Evolutionary conservation across 169 alveolate genomes (phyloP).

Genomic region (Eimeria praecox): DNA sequence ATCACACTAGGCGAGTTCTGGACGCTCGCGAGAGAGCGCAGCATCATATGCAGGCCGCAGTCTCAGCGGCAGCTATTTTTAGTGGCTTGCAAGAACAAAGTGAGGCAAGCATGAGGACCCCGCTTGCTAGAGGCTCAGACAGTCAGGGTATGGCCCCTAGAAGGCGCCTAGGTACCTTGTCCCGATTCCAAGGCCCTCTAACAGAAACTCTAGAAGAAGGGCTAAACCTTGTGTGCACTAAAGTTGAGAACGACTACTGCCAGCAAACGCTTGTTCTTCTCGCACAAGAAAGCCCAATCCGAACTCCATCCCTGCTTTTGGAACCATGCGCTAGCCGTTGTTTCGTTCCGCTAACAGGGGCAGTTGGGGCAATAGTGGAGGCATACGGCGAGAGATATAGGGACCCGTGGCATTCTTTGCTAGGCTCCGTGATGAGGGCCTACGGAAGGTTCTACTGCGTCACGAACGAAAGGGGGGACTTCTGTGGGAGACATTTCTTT

Average conservation of each 20-base stretch:
- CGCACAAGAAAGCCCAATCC: conserved; percentile 84
- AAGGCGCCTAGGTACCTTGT: conserved; percentile 67
- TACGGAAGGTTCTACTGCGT: conserved; percentile 86
- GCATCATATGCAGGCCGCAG: conserved; percentile 61
- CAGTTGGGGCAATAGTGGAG: conserved; percentile 85
- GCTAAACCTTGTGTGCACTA: conserved; percentile 84
- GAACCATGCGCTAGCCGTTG: conserved; percentile 87
- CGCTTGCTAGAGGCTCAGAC: background rate
- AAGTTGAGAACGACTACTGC: conserved; percentile 84
- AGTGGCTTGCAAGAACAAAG: conserved; percentile 33
- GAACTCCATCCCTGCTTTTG: conserved; percentile 83
- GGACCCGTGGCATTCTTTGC: conserved; percentile 85
- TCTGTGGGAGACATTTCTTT: conserved; percentile 85
- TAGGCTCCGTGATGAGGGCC: conserved; percentile 85
- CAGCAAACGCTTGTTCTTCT: conserved; percentile 86
- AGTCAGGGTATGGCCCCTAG: background rate
- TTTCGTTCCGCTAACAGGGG: conserved; percentile 85
- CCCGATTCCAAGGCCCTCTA: conserved; percentile 83
- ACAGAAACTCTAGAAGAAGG: conserved; percentile 85
- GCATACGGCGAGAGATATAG: conserved; percentile 82
- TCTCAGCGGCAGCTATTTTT: conserved; percentile 24
- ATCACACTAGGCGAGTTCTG: conserved; percentile 29
- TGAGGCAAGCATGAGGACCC: background rate
- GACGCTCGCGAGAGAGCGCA: conserved; percentile 52
- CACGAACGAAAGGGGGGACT: conserved; percentile 81